Percentiles rank a stretch among this genome's conserved stretches.
Evolutionary conservation across 495 filamentous ascomycete genomes (phyloP).

Genomic region (Tuber melanosporum): DNA sequence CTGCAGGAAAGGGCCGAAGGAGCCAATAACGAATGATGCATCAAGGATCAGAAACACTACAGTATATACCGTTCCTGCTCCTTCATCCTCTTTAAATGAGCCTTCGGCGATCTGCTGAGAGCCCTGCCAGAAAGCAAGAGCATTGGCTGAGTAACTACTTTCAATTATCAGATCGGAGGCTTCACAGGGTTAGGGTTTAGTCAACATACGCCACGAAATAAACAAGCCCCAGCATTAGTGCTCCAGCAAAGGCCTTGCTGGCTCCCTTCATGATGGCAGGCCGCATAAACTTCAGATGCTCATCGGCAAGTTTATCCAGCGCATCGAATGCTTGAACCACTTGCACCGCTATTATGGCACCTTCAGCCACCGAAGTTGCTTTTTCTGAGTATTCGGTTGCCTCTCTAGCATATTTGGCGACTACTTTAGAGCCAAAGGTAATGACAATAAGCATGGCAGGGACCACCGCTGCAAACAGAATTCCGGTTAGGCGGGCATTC

Average conservation of each 20-base stretch:
- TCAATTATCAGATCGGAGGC: slow-evolving; percentile 6
- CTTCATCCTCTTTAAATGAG: slow-evolving; percentile 34
- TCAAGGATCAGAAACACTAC: slow-evolving; percentile 51
- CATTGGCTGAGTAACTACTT: slow-evolving; percentile 46
- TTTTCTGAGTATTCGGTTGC: slow-evolving; percentile 29
- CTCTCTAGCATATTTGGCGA: slow-evolving; percentile 38
- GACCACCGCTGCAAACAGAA: slow-evolving; percentile 43
- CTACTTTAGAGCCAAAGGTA: slow-evolving; percentile 32
- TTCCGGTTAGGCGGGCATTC: slow-evolving; percentile 49
- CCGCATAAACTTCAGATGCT: slow-evolving; percentile 43
- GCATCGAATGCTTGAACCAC: slow-evolving; percentile 54
- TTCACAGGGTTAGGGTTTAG: slow-evolving; percentile 20
- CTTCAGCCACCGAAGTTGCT: slow-evolving; percentile 48
- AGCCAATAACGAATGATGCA: slow-evolving; percentile 44
- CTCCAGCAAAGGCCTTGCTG: slow-evolving; percentile 41
- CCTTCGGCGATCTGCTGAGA: slow-evolving; percentile 44
- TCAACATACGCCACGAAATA: slow-evolving; percentile 46
- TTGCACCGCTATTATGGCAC: slow-evolving; percentile 48
- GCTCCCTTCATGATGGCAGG: slow-evolving; percentile 35
- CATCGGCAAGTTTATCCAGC: slow-evolving; percentile 42
- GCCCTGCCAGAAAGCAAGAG: slow-evolving; percentile 53
- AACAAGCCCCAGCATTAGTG: slow-evolving; percentile 43
- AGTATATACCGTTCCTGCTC: slow-evolving; percentile 50
- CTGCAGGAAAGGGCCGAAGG: slow-evolving; percentile 48
- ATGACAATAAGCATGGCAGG: slow-evolving; percentile 47